Percentiles rank a stretch among this genome's conserved stretches.
phyloP scores from a whole-genome alignment of 331 rosid species.

The Rosa hybrid region DNA sequence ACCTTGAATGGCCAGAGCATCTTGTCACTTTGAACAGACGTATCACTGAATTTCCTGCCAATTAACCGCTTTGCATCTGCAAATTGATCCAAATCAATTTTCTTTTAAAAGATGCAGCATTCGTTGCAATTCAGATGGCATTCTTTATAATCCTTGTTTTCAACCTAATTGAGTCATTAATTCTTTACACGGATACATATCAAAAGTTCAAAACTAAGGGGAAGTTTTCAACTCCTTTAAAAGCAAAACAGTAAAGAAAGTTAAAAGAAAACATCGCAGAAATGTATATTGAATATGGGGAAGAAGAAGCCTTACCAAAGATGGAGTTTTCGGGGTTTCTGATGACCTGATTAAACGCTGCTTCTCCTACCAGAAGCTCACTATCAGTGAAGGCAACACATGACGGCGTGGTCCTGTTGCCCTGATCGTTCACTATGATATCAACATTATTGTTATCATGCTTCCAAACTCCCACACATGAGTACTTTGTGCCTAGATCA shows the following conservation, averaged over 20 bases:
- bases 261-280: too few relatives aligned
- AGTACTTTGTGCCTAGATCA: not conserved
- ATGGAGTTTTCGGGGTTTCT: not conserved
- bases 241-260: too few relatives aligned
- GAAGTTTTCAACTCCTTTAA: too few relatives aligned
- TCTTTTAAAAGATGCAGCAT: too few relatives aligned
- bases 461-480: not conserved
- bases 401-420: not conserved
- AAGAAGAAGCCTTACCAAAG: not conserved
- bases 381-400: conserved; percentile 4
- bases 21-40: conserved; percentile 50
- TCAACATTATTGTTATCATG: not conserved
- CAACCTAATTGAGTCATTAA: too few relatives aligned
- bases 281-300: too few relatives aligned
- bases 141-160: too few relatives aligned
- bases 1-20: conserved; percentile 68
- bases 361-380: not conserved
- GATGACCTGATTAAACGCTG: not conserved
- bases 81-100: not conserved
- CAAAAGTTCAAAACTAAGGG: too few relatives aligned
- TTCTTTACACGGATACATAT: too few relatives aligned
- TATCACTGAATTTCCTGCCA: conserved; percentile 51
- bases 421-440: not conserved
- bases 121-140: too few relatives aligned
- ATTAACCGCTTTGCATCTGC: conserved; percentile 63